Evolutionary conservation across 352 stramenopile genomes (phyloP).

Genomic region (Globisporangium sylvaticum): DNA sequence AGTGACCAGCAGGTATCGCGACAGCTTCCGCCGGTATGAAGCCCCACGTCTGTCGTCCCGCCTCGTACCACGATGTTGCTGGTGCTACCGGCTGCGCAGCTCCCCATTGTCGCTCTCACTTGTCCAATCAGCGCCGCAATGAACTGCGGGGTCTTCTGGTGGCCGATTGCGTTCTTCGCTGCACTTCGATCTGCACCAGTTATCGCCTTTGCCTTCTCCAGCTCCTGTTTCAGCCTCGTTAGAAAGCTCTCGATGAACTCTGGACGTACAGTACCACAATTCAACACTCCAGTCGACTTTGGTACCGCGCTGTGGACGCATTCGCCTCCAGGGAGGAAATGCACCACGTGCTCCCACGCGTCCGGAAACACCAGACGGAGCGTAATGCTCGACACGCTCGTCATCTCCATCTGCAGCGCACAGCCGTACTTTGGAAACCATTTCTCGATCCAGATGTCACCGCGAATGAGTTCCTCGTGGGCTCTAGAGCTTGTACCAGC

Average conservation of each 20-base stretch:
- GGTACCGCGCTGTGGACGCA: conserved; percentile 37
- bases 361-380: conserved; percentile 40
- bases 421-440: conserved; percentile 3
- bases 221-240: conserved; percentile 8
- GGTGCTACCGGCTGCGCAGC: not conserved
- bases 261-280: conserved; percentile 31
- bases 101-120: conserved; percentile 8
- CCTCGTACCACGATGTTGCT: conserved; percentile 12
- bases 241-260: conserved; percentile 14
- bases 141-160: conserved; percentile 59
- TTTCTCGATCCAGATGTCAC: conserved; percentile 5
- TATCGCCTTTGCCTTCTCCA: conserved; percentile 22
- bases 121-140: conserved; percentile 28
- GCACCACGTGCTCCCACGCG: conserved; percentile 32
- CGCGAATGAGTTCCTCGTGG: not conserved
- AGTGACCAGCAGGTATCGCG: conserved; percentile 58
- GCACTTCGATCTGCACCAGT: conserved; percentile 12
- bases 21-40: conserved; percentile 36
- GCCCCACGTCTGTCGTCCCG: conserved; percentile 48
- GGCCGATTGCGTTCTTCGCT: conserved; percentile 18
- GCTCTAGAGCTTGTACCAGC: not conserved
- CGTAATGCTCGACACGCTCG: conserved; percentile 18
- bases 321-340: conserved; percentile 25
- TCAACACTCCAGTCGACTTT: conserved; percentile 17
- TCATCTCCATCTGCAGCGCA: conserved; percentile 23